Evolutionary conservation across 2,329 filamentous ascomycete species (phyloP).

Genomic region (Epichloe aotearoae): DNA sequence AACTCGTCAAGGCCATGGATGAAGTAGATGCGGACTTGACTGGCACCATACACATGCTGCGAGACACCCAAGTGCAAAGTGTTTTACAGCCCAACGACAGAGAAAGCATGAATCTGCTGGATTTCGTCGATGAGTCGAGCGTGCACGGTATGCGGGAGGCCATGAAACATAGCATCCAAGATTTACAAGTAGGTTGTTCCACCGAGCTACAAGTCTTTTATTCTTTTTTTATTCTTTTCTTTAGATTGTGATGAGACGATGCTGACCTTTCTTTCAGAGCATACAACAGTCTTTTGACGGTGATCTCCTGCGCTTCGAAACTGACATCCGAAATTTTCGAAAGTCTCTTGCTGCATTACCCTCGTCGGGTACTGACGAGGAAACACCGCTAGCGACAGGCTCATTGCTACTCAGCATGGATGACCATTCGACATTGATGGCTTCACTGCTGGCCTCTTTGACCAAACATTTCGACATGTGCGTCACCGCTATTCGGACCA

Average conservation of each 20-base stretch:
- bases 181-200: constrained; percentile 44
- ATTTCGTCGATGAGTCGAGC: constrained; percentile 63
- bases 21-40: constrained; percentile 50
- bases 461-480: constrained; percentile 88
- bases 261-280: constrained; percentile 22
- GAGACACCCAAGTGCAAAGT: constrained; percentile 49
- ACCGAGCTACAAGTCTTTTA: not conserved
- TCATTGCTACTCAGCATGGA: constrained; percentile 51
- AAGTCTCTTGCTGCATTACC: constrained; percentile 36
- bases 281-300: constrained; percentile 63
- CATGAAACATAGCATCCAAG: constrained; percentile 57
- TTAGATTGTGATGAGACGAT: not conserved
- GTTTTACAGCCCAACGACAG: constrained; percentile 47
- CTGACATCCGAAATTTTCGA: constrained; percentile 54
- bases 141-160: constrained; percentile 53
- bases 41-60: constrained; percentile 51
- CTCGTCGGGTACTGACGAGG: constrained; percentile 18
- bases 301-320: constrained; percentile 62
- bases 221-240: too few relatives aligned
- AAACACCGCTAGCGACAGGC: constrained; percentile 28
- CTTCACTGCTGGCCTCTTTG: constrained; percentile 63
- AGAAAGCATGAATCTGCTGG: constrained; percentile 49
- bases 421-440: constrained; percentile 68
- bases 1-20: constrained; percentile 52
- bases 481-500: constrained; percentile 80